Percentiles rank a stretch among this genome's conserved stretches.
Evolutionary conservation across 345 rosid species (phyloP).

Genomic region (Heritiera fomes): DNA sequence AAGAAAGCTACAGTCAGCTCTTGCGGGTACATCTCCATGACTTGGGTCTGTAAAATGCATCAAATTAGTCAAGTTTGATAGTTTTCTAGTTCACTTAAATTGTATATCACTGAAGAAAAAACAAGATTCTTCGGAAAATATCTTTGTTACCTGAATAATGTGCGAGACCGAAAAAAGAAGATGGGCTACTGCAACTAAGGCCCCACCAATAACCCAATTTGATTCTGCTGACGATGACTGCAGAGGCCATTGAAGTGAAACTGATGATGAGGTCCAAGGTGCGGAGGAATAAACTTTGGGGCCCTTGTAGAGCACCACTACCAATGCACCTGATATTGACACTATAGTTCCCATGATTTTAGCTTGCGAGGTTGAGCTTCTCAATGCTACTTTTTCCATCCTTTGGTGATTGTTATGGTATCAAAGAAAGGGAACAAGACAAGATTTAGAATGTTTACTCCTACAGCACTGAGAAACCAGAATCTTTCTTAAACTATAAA

Average conservation of each 20-base stretch:
- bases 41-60: background rate
- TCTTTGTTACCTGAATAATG: conserved; percentile 40
- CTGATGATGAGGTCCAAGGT: too few species aligned
- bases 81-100: too few species aligned
- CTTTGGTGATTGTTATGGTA: conserved; percentile 3
- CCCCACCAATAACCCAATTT: conserved; percentile 48
- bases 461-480: background rate
- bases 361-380: conserved; percentile 37
- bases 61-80: too few species aligned
- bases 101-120: too few species aligned
- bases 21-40: conserved; percentile 2
- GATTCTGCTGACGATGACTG: conserved; percentile 17
- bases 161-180: conserved; percentile 33
- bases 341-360: conserved; percentile 44
- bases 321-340: conserved; percentile 41
- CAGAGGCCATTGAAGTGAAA: background rate
- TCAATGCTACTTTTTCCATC: conserved; percentile 44
- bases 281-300: conserved; percentile 20
- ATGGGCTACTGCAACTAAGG: conserved; percentile 34
- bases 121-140: background rate
- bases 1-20: background rate
- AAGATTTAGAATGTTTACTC: background rate
- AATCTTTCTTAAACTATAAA: too few species aligned
- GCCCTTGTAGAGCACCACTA: conserved; percentile 54
- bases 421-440: background rate